Percentiles rank a stretch among this genome's conserved stretches.
phyloP scores from a whole-genome alignment of 2,329 filamentous ascomycete species.

The Colletotrichum trifolii region DNA sequence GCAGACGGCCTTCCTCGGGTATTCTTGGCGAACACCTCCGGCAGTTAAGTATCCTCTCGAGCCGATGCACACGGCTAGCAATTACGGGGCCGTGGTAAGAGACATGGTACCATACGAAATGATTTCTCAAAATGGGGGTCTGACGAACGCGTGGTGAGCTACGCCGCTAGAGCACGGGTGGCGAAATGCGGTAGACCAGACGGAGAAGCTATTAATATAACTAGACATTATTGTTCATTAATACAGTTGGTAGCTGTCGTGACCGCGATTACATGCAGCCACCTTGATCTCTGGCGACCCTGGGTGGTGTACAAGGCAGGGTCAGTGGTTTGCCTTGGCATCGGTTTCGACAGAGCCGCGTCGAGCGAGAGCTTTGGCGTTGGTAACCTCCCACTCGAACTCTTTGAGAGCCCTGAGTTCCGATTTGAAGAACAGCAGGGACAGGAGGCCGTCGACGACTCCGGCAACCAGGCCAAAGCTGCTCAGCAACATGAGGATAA shows the following conservation, averaged over 20 bases:
- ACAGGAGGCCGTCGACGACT: slow-evolving; percentile 85
- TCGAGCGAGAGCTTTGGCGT: slow-evolving; percentile 60
- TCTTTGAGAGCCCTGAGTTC: slow-evolving; percentile 87
- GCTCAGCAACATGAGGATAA: slow-evolving; percentile 82
- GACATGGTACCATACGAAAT: neutral
- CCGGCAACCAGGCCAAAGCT: slow-evolving; percentile 82
- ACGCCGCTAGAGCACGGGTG: too few relatives aligned
- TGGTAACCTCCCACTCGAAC: slow-evolving; percentile 92
- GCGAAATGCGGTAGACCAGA: neutral
- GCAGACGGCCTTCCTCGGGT: slow-evolving; percentile 86
- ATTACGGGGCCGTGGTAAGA: neutral
- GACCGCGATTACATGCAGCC: too few relatives aligned
- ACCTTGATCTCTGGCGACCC: too few relatives aligned
- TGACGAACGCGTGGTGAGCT: too few relatives aligned
- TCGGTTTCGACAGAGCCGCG: neutral
- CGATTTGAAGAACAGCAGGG: slow-evolving; percentile 84
- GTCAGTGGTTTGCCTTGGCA: neutral
- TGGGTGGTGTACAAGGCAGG: too few relatives aligned
- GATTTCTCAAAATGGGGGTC: too few relatives aligned
- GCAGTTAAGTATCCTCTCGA: neutral
- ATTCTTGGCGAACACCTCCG: slow-evolving; percentile 76
- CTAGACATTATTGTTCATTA: slow-evolving; percentile 30
- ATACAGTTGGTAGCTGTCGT: neutral
- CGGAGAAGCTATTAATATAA: slow-evolving; percentile 8
- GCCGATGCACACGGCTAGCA: neutral